phyloP scores from a whole-genome alignment of 2,329 filamentous ascomycete species.

The Ascochyta lentis region DNA sequence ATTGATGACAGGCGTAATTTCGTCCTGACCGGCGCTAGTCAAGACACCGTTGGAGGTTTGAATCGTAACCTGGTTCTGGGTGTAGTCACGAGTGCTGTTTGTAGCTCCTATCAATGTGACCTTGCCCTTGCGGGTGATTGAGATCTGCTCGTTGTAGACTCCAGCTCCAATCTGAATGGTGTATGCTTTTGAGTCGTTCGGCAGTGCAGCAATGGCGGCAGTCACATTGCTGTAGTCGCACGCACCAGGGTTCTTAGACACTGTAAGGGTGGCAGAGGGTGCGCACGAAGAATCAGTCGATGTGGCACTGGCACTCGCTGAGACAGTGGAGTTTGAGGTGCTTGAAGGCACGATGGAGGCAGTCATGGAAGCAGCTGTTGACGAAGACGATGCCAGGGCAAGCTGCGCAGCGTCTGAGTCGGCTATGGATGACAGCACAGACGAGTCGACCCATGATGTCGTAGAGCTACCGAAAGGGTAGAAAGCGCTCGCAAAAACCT shows the following conservation, averaged over 20 bases:
- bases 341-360: conserved; percentile 6
- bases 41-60: conserved; percentile 49
- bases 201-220: conserved; percentile 54
- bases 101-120: conserved; percentile 52
- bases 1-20: conserved; percentile 55
- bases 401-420: conserved; percentile 37
- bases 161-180: conserved; percentile 52
- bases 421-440: conserved; percentile 43
- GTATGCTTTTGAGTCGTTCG: conserved; percentile 50
- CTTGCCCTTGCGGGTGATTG: conserved; percentile 51
- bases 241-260: conserved; percentile 34
- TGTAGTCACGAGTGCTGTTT: conserved; percentile 41
- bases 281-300: conserved; percentile 24
- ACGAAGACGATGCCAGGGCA: conserved; percentile 15
- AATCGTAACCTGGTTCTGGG: conserved; percentile 50
- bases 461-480: conserved; percentile 43
- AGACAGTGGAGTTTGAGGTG: conserved; percentile 18
- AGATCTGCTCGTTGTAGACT: conserved; percentile 53
- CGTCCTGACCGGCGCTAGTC: conserved; percentile 52
- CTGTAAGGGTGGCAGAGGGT: conserved; percentile 45
- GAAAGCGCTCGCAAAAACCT: conserved; percentile 48
- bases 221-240: conserved; percentile 53
- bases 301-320: conserved; percentile 16
- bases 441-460: conserved; percentile 49
- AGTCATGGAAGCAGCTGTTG: conserved; percentile 19